These are phyloP conservation scores for Exophiala spinifera DNA, from an alignment of 2,329 filamentous ascomycete genomes.

Conservation along the genomic window DNA sequence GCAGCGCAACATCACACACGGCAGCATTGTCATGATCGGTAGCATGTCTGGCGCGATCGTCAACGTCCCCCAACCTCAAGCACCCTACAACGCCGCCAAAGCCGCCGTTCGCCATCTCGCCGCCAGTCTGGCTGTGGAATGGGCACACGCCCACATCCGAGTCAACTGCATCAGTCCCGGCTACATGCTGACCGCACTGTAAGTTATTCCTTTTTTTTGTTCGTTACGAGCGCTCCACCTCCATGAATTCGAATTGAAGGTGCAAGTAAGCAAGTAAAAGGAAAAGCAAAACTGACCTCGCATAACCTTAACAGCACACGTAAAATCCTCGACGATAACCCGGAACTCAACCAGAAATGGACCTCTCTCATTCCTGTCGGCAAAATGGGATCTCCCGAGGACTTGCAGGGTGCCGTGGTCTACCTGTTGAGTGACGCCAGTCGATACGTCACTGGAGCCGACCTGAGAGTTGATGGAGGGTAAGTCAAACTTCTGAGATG, in stretches of 20 bases:
- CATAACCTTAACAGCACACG: conserved; percentile 62
- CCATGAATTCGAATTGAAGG: too few species aligned
- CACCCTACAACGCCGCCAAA: conserved; percentile 89
- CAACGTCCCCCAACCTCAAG: conserved; percentile 92
- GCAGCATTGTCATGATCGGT: conserved; percentile 90
- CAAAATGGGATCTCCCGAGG: conserved; percentile 83
- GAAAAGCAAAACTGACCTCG: too few species aligned
- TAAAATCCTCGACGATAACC: conserved; percentile 92
- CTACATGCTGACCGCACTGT: conserved; percentile 94
- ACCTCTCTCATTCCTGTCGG: conserved; percentile 86
- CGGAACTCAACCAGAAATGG: conserved; percentile 86
- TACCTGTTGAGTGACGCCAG: conserved; percentile 80
- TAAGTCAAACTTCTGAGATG: conserved; percentile 62
- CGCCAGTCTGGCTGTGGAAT: conserved; percentile 85
- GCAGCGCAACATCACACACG: conserved; percentile 61
- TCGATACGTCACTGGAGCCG: conserved; percentile 70
- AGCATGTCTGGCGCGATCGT: conserved; percentile 94
- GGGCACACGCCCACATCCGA: conserved; percentile 81
- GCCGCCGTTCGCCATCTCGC: conserved; percentile 87
- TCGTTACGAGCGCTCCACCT: too few species aligned
- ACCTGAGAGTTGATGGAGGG: conserved; percentile 81
- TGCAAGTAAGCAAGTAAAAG: background rate
- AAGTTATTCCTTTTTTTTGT: conserved; percentile 45
- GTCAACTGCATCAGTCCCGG: conserved; percentile 95
- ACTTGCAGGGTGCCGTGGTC: conserved; percentile 88